A percentile compares a stretch with the other conserved stretches of the same genome.
These are phyloP conservation scores for Biscogniauxia sp. DNA, from an alignment of 2,329 filamentous ascomycete species.

Conservation along the genomic window DNA sequence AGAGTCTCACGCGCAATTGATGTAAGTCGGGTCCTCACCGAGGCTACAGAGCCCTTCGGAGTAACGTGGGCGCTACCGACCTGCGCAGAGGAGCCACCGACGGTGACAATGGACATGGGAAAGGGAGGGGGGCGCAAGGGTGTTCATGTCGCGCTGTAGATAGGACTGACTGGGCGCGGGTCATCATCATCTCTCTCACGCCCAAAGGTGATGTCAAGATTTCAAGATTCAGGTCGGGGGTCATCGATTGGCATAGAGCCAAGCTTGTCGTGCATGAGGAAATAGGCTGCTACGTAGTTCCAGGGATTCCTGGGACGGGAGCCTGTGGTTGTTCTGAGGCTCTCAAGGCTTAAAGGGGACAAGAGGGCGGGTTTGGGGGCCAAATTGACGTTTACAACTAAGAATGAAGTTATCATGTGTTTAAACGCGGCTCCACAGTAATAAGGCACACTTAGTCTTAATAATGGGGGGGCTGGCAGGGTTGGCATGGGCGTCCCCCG, in stretches of 20 bases:
- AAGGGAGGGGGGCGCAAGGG: constrained; percentile 11
- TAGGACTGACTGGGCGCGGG: constrained; percentile 14
- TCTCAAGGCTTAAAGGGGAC: constrained; percentile 24
- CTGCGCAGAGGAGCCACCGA: no score
- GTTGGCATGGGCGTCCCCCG: no score
- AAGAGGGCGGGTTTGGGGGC: constrained; percentile 20
- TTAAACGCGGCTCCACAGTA: not conserved
- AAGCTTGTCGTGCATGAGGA: constrained; percentile 24
- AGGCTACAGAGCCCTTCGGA: constrained; percentile 12
- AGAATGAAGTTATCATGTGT: constrained; percentile 1
- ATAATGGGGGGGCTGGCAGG: no score
- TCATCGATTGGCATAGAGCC: constrained; percentile 21
- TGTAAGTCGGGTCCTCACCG: constrained; percentile 9
- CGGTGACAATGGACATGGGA: constrained; percentile 1
- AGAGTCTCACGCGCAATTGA: not conserved
- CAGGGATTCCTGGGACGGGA: constrained; percentile 16
- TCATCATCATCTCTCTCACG: constrained; percentile 1
- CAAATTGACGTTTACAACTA: constrained; percentile 1
- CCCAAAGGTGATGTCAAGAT: constrained; percentile 8
- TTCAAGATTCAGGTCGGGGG: constrained; percentile 17
- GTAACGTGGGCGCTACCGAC: not conserved
- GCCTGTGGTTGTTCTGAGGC: constrained; percentile 16
- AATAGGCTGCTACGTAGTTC: constrained; percentile 21
- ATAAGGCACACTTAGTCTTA: not conserved
- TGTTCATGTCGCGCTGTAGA: constrained; percentile 5